These are phyloP conservation scores for Sarocladium brachiariae DNA, from an alignment of 2,329 filamentous ascomycete genomes.

Conservation along the genomic window DNA sequence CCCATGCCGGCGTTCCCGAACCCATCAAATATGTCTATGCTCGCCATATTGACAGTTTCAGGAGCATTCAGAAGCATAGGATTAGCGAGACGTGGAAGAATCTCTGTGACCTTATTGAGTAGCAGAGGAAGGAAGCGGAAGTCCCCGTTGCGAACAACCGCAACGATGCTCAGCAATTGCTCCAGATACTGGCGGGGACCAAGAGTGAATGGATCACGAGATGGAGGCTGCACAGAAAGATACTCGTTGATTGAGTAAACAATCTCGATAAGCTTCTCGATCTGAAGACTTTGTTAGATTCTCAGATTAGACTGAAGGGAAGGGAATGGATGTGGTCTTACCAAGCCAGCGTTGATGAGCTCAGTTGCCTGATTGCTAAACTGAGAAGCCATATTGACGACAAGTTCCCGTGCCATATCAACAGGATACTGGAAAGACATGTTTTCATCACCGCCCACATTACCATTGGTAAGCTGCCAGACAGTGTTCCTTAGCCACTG, in stretches of 20 bases:
- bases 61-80: conserved; percentile 54
- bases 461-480: conserved; percentile 55
- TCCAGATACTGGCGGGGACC: conserved; percentile 69
- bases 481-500: conserved; percentile 58
- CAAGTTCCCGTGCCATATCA: conserved; percentile 40
- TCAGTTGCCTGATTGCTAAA: conserved; percentile 70
- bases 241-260: conserved; percentile 68
- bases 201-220: conserved; percentile 54
- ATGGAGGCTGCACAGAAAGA: conserved; percentile 56
- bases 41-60: conserved; percentile 44
- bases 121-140: conserved; percentile 72
- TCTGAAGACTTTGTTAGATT: conserved; percentile 30
- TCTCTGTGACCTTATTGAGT: conserved; percentile 66
- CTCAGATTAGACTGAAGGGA: neutral
- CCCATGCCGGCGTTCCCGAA: conserved; percentile 58
- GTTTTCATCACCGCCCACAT: conserved; percentile 38
- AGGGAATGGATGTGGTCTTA: conserved; percentile 31
- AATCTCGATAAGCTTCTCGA: conserved; percentile 76
- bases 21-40: conserved; percentile 59
- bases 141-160: conserved; percentile 66
- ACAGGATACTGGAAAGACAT: conserved; percentile 55
- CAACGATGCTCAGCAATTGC: conserved; percentile 60
- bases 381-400: conserved; percentile 59
- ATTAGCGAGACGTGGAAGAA: conserved; percentile 55
- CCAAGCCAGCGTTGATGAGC: conserved; percentile 65